Percentiles rank a stretch among this genome's conserved stretches.
phyloP scores from a whole-genome alignment of 129 eudicot species.

The Flaveria linearis region DNA sequence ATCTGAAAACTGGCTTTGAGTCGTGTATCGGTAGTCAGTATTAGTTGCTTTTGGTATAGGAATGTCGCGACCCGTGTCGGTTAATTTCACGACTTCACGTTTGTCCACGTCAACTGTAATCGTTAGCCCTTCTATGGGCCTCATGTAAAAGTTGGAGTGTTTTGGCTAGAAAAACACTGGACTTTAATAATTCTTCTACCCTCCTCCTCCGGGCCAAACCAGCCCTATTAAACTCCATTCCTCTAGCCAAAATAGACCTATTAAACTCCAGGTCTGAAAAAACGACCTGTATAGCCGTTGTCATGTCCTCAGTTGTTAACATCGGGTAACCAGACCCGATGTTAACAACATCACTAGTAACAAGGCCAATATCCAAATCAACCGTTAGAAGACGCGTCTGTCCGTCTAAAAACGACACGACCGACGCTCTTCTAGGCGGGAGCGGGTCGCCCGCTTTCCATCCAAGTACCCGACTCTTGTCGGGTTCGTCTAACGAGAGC shows the following conservation, averaged over 20 bases:
- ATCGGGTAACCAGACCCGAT: conserved; percentile 56
- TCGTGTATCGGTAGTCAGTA: conserved; percentile 45
- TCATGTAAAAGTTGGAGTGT: conserved; percentile 68
- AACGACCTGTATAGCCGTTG: conserved; percentile 30
- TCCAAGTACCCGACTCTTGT: conserved; percentile 40
- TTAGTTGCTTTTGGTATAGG: conserved; percentile 60
- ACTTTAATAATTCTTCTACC: conserved; percentile 56
- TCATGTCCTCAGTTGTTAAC: conserved; percentile 47
- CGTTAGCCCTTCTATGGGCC: conserved; percentile 69
- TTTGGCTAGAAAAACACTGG: conserved; percentile 55
- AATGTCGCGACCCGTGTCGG: conserved; percentile 46
- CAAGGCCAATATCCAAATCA: conserved; percentile 48
- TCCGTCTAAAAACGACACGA: conserved; percentile 42
- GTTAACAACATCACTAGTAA: conserved; percentile 33
- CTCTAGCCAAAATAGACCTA: conserved; percentile 49
- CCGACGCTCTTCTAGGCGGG: conserved; percentile 57
- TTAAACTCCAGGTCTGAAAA: conserved; percentile 46
- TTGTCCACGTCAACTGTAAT: conserved; percentile 50
- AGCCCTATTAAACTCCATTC: conserved; percentile 51
- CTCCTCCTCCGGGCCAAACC: conserved; percentile 69
- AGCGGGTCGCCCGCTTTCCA: conserved; percentile 66
- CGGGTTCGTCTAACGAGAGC: conserved; percentile 60
- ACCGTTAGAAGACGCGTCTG: conserved; percentile 45
- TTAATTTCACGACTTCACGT: conserved; percentile 41
- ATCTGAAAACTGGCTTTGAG: conserved; percentile 17